phyloP scores from a whole-genome alignment of 352 stramenopile genomes.

The Hyaloperonospora arabidopsidis region DNA sequence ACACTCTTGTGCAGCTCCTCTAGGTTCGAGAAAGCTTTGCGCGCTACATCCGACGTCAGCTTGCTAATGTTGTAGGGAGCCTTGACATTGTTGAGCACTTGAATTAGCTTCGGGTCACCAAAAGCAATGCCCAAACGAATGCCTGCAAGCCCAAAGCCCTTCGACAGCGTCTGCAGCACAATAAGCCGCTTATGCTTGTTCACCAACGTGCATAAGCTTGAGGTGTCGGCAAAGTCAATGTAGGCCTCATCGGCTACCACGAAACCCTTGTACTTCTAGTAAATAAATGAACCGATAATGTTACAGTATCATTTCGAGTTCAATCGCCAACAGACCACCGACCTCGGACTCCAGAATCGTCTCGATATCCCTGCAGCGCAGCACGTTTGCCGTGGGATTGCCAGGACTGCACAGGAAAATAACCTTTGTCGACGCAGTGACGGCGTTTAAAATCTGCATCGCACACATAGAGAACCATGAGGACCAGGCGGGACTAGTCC shows the following conservation, averaged over 20 bases:
- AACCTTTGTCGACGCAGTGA: slow-evolving; percentile 90
- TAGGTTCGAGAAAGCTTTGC: slow-evolving; percentile 56
- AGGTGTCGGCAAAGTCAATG: slow-evolving; percentile 90
- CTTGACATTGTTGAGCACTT: slow-evolving; percentile 99
- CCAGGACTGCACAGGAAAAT: slow-evolving; percentile 97
- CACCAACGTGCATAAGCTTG: slow-evolving; percentile 83
- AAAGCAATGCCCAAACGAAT: slow-evolving; percentile 92
- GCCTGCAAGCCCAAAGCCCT: slow-evolving; percentile 95
- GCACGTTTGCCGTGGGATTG: slow-evolving; percentile 94
- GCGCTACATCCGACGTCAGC: slow-evolving; percentile 85
- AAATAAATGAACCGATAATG: neutral
- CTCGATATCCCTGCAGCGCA: slow-evolving; percentile 88
- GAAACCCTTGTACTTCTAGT: slow-evolving; percentile 83
- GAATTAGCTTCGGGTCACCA: slow-evolving; percentile 87
- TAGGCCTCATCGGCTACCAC: slow-evolving; percentile 99
- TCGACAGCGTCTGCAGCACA: slow-evolving; percentile 96
- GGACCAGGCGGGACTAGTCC: neutral
- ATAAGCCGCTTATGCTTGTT: slow-evolving; percentile 91
- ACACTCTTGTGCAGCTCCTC: slow-evolving; percentile 55
- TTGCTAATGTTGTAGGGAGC: slow-evolving; percentile 99
- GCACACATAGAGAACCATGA: neutral
- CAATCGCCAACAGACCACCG: slow-evolving; percentile 7
- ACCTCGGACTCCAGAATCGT: slow-evolving; percentile 79
- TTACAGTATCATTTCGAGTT: neutral
- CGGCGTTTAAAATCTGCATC: slow-evolving; percentile 79